phyloP scores from a whole-genome alignment of 2,329 filamentous ascomycete species.

The Paecilomyces sp. region DNA sequence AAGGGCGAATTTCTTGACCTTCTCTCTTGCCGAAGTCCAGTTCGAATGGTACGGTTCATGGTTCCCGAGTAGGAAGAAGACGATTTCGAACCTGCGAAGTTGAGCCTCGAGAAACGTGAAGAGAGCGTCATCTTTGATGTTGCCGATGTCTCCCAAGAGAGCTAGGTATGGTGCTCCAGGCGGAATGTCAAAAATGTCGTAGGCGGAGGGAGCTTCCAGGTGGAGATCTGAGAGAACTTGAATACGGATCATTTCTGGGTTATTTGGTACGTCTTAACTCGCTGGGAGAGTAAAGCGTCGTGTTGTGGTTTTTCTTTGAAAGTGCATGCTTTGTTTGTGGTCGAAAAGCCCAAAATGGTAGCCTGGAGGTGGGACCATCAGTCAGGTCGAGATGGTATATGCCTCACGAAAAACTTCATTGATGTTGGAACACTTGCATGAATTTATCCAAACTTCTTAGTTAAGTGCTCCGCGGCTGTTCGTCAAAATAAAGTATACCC shows the following conservation, averaged over 20 bases:
- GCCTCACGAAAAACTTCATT: no score
- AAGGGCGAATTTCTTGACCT: conserved; percentile 14
- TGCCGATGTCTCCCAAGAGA: conserved; percentile 52
- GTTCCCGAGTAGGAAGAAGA: conserved; percentile 51
- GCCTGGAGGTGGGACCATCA: no score
- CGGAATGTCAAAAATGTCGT: conserved; percentile 44
- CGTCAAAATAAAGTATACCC: no score
- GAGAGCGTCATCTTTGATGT: conserved; percentile 36
- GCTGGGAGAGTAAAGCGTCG: no score
- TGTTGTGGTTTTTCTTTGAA: no score
- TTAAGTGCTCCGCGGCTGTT: no score
- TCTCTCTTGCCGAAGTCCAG: conserved; percentile 13
- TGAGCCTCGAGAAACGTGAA: conserved; percentile 29
- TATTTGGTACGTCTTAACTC: no score
- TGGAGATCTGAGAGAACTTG: conserved; percentile 55
- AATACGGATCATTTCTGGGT: conserved; percentile 5
- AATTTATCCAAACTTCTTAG: no score
- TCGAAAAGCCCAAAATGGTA: no score
- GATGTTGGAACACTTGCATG: no score
- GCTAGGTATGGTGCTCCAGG: conserved; percentile 46
- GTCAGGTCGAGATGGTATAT: no score
- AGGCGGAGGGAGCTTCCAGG: conserved; percentile 44
- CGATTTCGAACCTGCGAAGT: conserved; percentile 39
- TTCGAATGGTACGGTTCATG: conserved; percentile 46
- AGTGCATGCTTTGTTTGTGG: no score